Evolutionary conservation across 805 yeast species (phyloP).

Genomic region (Ogataea methylovora): DNA sequence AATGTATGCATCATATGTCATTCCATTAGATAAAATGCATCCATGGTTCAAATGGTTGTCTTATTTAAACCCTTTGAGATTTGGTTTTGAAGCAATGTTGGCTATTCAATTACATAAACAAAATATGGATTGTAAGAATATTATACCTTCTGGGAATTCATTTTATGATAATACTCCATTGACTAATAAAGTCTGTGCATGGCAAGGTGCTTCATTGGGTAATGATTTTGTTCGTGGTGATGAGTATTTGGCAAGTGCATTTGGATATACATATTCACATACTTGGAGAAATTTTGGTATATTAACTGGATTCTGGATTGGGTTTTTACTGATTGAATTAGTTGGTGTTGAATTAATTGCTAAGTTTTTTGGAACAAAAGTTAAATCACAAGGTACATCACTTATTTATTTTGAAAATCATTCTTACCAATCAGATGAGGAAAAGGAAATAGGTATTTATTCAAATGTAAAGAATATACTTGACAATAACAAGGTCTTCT

Average conservation of each 20-base stretch:
- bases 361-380: background rate
- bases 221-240: conserved; percentile 48
- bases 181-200: conserved; percentile 43
- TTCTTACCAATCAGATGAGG: background rate
- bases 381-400: background rate
- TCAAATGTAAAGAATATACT: background rate
- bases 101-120: conserved; percentile 57
- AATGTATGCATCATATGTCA: conserved; percentile 52
- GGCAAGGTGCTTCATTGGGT: conserved; percentile 29
- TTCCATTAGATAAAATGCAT: conserved; percentile 48
- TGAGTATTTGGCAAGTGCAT: conserved; percentile 39
- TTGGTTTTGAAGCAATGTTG: conserved; percentile 57
- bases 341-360: conserved; percentile 13
- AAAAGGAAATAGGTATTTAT: no score
- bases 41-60: conserved; percentile 70
- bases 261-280: conserved; percentile 35
- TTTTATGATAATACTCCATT: conserved; percentile 29
- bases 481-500: background rate
- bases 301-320: conserved; percentile 17
- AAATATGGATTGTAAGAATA: conserved; percentile 41
- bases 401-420: no score
- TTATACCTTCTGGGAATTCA: conserved; percentile 54
- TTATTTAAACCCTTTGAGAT: conserved; percentile 49
- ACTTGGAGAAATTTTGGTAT: conserved; percentile 31
- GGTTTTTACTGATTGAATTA: conserved; percentile 12